A percentile compares a stretch with the other conserved stretches of the same genome.
These are phyloP conservation scores for Ceratobasidium sp. DNA, from an alignment of 1,284 basidiomycete species.

Conservation along the genomic window DNA sequence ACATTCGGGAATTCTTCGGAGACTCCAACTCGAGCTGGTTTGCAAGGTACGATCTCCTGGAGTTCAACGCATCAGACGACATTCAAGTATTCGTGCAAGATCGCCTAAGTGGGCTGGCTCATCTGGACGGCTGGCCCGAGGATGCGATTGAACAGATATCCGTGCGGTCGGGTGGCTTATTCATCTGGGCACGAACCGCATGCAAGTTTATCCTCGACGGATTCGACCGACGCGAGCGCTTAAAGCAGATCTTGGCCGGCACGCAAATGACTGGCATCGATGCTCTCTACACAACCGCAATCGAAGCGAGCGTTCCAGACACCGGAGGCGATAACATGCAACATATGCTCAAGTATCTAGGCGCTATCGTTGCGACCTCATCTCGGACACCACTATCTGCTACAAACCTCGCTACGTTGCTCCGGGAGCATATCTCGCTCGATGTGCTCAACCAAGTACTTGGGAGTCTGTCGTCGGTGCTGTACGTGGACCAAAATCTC, in stretches of 20 bases:
- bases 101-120: neutral
- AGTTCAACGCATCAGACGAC: neutral
- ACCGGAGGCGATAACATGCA: neutral
- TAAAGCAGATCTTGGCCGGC: neutral
- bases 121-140: neutral
- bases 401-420: neutral
- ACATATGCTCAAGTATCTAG: neutral
- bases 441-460: neutral
- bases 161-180: constrained; percentile 7
- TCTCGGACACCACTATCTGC: neutral
- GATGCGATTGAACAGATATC: neutral
- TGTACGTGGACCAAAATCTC: constrained; percentile 5
- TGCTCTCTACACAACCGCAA: neutral
- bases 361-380: neutral
- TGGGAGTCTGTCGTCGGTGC: constrained; percentile 4
- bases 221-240: neutral
- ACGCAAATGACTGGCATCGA: neutral
- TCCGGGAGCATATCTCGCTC: neutral
- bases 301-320: neutral
- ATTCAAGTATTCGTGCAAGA: neutral
- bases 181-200: constrained; percentile 12
- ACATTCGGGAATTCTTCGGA: neutral
- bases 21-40: no score
- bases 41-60: neutral
- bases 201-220: neutral